Evolutionary conservation across 495 filamentous ascomycete species (phyloP).

Genomic region (Daldinia decipiens): DNA sequence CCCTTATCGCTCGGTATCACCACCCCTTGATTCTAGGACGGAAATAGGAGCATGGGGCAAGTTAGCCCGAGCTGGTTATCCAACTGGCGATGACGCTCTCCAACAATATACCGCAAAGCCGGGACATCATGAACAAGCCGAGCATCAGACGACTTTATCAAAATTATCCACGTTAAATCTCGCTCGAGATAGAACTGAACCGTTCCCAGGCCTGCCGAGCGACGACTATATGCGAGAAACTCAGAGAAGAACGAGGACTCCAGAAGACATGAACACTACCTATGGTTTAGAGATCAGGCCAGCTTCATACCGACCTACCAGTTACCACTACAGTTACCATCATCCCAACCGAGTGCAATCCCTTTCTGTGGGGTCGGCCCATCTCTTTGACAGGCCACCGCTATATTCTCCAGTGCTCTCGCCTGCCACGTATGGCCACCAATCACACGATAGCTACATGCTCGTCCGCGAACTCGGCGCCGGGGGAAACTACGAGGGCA

Average conservation of each 20-base stretch:
- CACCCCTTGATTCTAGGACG: slow-evolving; percentile 36
- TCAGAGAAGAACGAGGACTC: slow-evolving; percentile 33
- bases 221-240: slow-evolving; percentile 43
- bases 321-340: slow-evolving; percentile 42
- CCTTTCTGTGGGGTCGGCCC: slow-evolving; percentile 48
- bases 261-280: slow-evolving; percentile 26
- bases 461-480: slow-evolving; percentile 43
- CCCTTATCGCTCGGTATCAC: slow-evolving; percentile 40
- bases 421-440: slow-evolving; percentile 41
- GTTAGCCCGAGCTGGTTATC: slow-evolving; percentile 46
- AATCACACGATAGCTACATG: slow-evolving; percentile 46
- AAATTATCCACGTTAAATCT: slow-evolving; percentile 48
- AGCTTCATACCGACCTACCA: slow-evolving; percentile 33
- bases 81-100: slow-evolving; percentile 32
- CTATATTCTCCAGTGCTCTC: slow-evolving; percentile 50
- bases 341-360: slow-evolving; percentile 53
- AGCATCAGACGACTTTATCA: slow-evolving; percentile 47
- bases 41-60: slow-evolving; percentile 46
- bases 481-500: slow-evolving; percentile 56
- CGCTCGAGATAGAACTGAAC: slow-evolving; percentile 31
- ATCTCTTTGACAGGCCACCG: slow-evolving; percentile 47
- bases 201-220: slow-evolving; percentile 30
- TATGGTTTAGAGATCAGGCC: slow-evolving; percentile 35
- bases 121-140: slow-evolving; percentile 39
- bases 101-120: slow-evolving; percentile 39